phyloP scores from a whole-genome alignment of 1,284 basidiomycete genomes.

The Meira nashicola region DNA sequence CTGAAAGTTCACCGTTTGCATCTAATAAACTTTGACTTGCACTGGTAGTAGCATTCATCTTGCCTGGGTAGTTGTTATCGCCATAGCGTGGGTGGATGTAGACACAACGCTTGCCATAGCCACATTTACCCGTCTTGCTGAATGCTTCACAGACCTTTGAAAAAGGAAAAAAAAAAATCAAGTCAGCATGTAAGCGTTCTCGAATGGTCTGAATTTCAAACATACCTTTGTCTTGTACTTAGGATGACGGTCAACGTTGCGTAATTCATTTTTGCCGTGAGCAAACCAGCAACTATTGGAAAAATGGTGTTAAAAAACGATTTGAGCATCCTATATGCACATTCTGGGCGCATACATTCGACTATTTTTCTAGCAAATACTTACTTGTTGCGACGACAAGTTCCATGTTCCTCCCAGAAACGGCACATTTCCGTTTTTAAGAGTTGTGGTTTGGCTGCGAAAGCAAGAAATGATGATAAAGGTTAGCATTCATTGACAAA shows the following conservation, averaged over 20 bases:
- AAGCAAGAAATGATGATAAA: background rate
- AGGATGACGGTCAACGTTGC: slow-evolving; percentile 73
- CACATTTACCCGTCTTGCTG: slow-evolving; percentile 83
- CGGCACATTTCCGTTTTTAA: slow-evolving; percentile 89
- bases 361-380: slow-evolving; percentile 70
- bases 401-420: slow-evolving; percentile 86
- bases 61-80: too few species aligned
- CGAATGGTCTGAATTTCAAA: slow-evolving; percentile 66
- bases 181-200: slow-evolving; percentile 67
- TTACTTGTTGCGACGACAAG: slow-evolving; percentile 73
- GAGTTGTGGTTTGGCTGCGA: slow-evolving; percentile 54
- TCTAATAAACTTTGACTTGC: too few species aligned
- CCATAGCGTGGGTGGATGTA: slow-evolving; percentile 5
- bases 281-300: slow-evolving; percentile 51
- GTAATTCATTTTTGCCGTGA: slow-evolving; percentile 79
- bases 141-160: slow-evolving; percentile 68
- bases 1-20: too few species aligned
- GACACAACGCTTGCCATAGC: slow-evolving; percentile 69
- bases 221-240: slow-evolving; percentile 79
- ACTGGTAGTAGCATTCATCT: too few species aligned
- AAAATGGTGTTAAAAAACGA: background rate
- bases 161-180: background rate
- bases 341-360: background rate
- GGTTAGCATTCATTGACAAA: background rate
- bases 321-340: background rate